phyloP scores from a whole-genome alignment of 2,329 filamentous ascomycete genomes.

The Fusarium newnesense region DNA sequence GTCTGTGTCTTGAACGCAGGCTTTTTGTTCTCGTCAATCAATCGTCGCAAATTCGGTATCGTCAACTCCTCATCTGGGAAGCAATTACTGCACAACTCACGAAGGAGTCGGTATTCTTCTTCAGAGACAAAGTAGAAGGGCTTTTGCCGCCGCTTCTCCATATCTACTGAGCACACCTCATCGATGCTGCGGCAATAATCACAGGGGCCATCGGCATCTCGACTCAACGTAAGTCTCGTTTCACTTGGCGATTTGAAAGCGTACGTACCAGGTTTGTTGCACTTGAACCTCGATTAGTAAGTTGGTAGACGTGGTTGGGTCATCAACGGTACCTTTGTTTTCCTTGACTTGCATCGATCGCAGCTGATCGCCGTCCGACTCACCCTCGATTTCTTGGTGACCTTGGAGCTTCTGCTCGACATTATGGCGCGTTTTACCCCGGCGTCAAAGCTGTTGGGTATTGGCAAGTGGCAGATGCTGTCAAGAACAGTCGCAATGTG shows the following conservation, averaged over 20 bases:
- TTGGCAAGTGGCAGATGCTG: too few relatives aligned
- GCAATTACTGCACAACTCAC: rapidly evolving
- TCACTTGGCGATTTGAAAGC: not conserved
- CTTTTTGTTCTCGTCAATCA: not conserved
- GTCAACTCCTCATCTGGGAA: not conserved
- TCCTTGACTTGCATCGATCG: not conserved
- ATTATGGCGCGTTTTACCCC: too few relatives aligned
- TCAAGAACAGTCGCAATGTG: rapidly evolving
- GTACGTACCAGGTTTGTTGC: not conserved
- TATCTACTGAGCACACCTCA: not conserved
- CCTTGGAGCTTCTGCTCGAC: not conserved
- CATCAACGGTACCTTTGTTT: not conserved
- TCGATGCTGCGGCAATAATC: not conserved
- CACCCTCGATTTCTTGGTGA: not conserved
- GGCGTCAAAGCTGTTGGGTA: too few relatives aligned
- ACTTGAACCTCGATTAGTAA: not conserved
- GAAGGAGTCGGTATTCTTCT: rapidly evolving
- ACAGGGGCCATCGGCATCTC: not conserved
- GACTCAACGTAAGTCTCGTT: not conserved
- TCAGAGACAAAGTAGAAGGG: not conserved
- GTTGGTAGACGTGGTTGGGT: not conserved
- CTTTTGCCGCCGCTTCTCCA: not conserved
- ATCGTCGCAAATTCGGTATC: not conserved
- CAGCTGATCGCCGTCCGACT: not conserved
- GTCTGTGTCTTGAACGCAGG: rapidly evolving